These are phyloP conservation scores for Calocera viscosa DNA, from an alignment of 768 basidiomycete species.

Conservation along the genomic window DNA sequence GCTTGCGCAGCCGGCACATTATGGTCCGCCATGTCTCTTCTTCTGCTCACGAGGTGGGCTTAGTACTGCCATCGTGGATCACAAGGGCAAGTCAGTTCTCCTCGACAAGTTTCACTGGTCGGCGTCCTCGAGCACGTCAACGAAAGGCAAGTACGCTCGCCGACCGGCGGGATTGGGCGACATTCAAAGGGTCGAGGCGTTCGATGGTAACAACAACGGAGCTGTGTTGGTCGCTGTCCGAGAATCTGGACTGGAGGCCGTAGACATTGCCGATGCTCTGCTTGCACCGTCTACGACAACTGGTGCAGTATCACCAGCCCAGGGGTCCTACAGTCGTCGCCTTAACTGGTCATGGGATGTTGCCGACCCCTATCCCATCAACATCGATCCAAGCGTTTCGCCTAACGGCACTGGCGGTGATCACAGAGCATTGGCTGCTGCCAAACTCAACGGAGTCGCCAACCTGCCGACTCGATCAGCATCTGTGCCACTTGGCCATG, in stretches of 20 bases:
- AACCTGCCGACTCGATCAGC: not conserved
- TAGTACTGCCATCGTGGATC: slow-evolving; percentile 76
- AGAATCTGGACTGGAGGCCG: slow-evolving; percentile 71
- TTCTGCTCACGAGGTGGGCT: slow-evolving; percentile 82
- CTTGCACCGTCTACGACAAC: slow-evolving; percentile 42
- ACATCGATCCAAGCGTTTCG: not conserved
- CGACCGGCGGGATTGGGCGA: slow-evolving; percentile 49
- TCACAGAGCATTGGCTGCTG: not conserved
- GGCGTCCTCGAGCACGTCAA: slow-evolving; percentile 13
- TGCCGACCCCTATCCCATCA: not conserved
- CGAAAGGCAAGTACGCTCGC: slow-evolving; percentile 40
- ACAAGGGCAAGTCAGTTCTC: slow-evolving; percentile 71
- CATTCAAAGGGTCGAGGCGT: slow-evolving; percentile 69
- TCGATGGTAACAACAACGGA: slow-evolving; percentile 56
- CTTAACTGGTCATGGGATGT: not conserved
- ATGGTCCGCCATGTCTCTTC: slow-evolving; percentile 76
- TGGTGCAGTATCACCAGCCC: not conserved
- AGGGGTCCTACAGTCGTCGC: not conserved
- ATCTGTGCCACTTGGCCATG: not conserved
- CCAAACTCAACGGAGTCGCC: not conserved
- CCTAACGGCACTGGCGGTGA: not conserved
- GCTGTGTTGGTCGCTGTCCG: slow-evolving; percentile 76
- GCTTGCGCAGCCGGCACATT: slow-evolving; percentile 63
- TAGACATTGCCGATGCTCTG: slow-evolving; percentile 67
- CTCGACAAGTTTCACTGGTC: slow-evolving; percentile 75